These are phyloP conservation scores for Sapria himalayana DNA, from an alignment of 345 rosid genomes.

Conservation along the genomic window DNA sequence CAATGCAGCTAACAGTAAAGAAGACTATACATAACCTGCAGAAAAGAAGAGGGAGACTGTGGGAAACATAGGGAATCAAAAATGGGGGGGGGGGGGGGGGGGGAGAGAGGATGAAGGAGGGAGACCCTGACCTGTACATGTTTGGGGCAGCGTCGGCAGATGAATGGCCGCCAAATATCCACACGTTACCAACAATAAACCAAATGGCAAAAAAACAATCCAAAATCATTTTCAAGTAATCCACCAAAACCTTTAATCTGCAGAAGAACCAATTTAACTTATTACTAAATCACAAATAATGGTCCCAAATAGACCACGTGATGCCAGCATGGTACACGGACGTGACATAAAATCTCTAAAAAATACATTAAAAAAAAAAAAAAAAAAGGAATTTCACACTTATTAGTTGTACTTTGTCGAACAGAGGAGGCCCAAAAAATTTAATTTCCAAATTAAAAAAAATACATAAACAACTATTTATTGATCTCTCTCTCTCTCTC, in stretches of 20 bases:
- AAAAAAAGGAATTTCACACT: too few relatives aligned
- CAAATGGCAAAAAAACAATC: conserved; percentile 98
- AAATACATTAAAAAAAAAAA: too few relatives aligned
- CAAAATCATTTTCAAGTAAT: conserved; percentile 84
- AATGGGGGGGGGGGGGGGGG: too few relatives aligned
- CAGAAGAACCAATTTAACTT: conserved; percentile 3
- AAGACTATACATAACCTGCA: conserved; percentile 93
- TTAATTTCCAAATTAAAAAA: too few relatives aligned
- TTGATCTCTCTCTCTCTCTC: too few relatives aligned
- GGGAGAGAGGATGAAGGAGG: not conserved
- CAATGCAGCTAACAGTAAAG: conserved; percentile 84
- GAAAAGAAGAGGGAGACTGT: conserved; percentile 2
- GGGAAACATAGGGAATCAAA: not conserved
- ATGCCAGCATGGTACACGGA: too few relatives aligned
- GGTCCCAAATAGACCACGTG: too few relatives aligned
- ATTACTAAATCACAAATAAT: too few relatives aligned
- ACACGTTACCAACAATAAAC: conserved; percentile 98
- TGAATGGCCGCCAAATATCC: conserved; percentile 94
- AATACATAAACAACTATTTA: too few relatives aligned
- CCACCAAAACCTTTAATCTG: conserved; percentile 70
- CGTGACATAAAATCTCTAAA: too few relatives aligned
- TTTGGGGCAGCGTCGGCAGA: conserved; percentile 80
- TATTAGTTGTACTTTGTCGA: too few relatives aligned
- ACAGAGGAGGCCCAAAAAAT: too few relatives aligned
- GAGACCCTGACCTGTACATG: conserved; percentile 49